Conservation (phyloP, 1,139 yeast species). For the Zygoascus meyerae region DNA sequence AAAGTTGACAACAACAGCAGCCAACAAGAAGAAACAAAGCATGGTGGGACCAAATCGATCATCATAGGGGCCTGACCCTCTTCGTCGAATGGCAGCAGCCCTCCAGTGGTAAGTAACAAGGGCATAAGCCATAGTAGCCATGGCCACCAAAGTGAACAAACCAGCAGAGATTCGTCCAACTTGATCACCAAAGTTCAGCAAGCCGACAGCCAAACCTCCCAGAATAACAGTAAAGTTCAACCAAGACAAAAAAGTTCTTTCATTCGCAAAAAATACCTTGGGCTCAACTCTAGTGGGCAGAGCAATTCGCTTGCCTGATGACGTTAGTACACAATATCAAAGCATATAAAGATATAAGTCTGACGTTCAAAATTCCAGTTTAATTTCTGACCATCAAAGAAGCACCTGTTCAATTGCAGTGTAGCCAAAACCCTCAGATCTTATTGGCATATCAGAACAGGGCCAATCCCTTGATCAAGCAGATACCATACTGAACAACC, state of each 20-base stretch:
- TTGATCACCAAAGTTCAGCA: constrained; percentile 91
- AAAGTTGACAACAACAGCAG: constrained; percentile 91
- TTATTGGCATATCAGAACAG: neutral
- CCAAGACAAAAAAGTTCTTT: constrained; percentile 92
- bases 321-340: constrained; percentile 5
- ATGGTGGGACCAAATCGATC: constrained; percentile 99
- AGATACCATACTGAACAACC: neutral
- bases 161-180: constrained; percentile 93
- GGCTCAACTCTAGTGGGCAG: constrained; percentile 98
- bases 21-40: constrained; percentile 85
- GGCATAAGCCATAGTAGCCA: constrained; percentile 97
- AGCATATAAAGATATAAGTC: neutral
- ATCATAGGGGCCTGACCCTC: constrained; percentile 97
- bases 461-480: neutral
- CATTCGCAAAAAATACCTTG: constrained; percentile 96
- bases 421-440: too few species aligned
- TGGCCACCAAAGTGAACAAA: constrained; percentile 82
- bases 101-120: constrained; percentile 97
- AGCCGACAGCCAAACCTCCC: constrained; percentile 94
- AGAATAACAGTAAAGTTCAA: constrained; percentile 93
- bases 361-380: neutral
- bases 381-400: too few species aligned
- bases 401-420: too few species aligned
- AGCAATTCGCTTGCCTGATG: constrained; percentile 79
- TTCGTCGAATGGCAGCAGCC: constrained; percentile 94